These are phyloP conservation scores for Auriscalpium microsporum DNA, from an alignment of 768 basidiomycete genomes.

Conservation along the genomic window DNA sequence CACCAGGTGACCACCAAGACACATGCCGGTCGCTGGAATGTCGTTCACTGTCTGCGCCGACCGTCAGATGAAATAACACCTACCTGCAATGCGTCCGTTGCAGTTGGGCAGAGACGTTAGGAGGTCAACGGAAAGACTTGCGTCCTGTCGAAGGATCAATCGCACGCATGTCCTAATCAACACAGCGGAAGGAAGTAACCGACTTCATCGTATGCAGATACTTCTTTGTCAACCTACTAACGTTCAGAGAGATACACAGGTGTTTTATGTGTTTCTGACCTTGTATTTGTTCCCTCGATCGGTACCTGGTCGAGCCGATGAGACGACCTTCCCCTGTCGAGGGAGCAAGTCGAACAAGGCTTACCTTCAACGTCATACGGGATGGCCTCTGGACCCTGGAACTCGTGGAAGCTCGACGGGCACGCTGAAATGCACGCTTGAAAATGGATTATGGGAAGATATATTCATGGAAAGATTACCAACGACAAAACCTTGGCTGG, in stretches of 20 bases:
- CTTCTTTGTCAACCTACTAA: constrained; percentile 72
- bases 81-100: constrained; percentile 85
- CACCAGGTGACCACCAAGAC: constrained; percentile 80
- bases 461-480: too few species aligned
- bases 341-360: not conserved
- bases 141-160: constrained; percentile 45
- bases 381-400: constrained; percentile 80
- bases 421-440: constrained; percentile 41
- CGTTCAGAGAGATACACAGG: too few species aligned
- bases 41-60: not conserved
- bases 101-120: constrained; percentile 69
- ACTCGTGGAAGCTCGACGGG: constrained; percentile 87
- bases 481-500: constrained; percentile 77
- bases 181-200: not conserved
- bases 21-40: constrained; percentile 78
- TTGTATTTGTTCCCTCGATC: constrained; percentile 93
- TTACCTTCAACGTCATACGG: constrained; percentile 81
- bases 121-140: constrained; percentile 67
- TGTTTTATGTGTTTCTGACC: constrained; percentile 26
- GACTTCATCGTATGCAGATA: constrained; percentile 86
- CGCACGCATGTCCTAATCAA: too few species aligned
- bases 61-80: constrained; percentile 9
- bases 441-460: too few species aligned
- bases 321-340: not conserved
- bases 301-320: constrained; percentile 41